phyloP scores from a whole-genome alignment of 768 basidiomycete genomes.

The Epithele typhae region DNA sequence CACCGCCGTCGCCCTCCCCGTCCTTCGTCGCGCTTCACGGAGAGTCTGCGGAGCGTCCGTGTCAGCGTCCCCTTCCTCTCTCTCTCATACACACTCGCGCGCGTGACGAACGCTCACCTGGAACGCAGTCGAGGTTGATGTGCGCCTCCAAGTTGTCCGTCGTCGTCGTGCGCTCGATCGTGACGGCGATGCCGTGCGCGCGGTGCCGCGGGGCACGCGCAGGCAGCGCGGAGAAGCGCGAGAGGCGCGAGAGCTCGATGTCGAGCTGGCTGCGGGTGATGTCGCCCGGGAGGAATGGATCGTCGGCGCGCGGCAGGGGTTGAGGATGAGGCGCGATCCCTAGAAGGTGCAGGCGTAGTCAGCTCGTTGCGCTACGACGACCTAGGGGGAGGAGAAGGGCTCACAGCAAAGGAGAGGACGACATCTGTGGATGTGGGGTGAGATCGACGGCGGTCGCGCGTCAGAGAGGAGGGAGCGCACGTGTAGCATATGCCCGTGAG shows the following conservation, averaged over 20 bases:
- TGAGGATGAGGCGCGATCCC: conserved; percentile 16
- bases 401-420: conserved; percentile 23
- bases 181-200: too few relatives aligned
- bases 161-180: too few relatives aligned
- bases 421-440: conserved; percentile 9
- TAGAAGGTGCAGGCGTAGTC: neutral
- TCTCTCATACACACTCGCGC: too few relatives aligned
- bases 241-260: neutral
- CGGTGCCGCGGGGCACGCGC: too few relatives aligned
- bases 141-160: too few relatives aligned
- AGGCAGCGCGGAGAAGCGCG: too few relatives aligned
- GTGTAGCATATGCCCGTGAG: conserved; percentile 26
- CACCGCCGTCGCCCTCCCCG: too few relatives aligned
- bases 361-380: neutral
- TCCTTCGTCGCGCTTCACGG: too few relatives aligned
- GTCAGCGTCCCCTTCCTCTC: too few relatives aligned
- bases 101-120: too few relatives aligned
- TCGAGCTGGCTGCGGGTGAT: neutral
- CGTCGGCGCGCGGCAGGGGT: conserved; percentile 1
- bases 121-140: too few relatives aligned
- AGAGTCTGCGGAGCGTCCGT: too few relatives aligned
- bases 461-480: conserved; percentile 4
- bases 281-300: neutral
- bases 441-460: neutral
- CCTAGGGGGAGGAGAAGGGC: neutral